phyloP scores from a whole-genome alignment of 768 basidiomycete species.

The Mycena indigotica region DNA sequence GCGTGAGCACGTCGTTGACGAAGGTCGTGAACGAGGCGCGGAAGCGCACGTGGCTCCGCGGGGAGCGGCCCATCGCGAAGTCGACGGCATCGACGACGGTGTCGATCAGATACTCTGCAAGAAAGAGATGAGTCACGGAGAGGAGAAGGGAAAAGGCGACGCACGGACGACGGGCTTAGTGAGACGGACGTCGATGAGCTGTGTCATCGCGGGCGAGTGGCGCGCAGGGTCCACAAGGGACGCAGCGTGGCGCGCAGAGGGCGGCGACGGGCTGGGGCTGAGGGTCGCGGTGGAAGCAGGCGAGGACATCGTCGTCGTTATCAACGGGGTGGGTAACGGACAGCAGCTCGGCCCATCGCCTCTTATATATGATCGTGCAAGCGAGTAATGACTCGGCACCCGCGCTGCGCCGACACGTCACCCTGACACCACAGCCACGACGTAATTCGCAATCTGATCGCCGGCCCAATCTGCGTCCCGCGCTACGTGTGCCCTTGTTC shows the following conservation, averaged over 20 bases:
- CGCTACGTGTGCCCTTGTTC: too few species aligned
- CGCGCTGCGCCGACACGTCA: too few species aligned
- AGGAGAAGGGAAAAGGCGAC: conserved; percentile 24
- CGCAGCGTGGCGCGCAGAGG: background rate
- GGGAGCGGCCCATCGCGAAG: conserved; percentile 47
- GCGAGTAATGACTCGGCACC: too few species aligned
- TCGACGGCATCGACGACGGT: conserved; percentile 48
- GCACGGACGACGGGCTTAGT: conserved; percentile 46
- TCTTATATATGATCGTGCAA: too few species aligned
- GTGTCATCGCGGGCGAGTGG: conserved; percentile 44
- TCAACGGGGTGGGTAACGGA: too few species aligned
- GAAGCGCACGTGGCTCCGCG: conserved; percentile 44
- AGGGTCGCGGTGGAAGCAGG: background rate
- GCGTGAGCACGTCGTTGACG: background rate
- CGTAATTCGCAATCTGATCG: too few species aligned
- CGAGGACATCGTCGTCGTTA: background rate
- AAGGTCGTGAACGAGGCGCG: conserved; percentile 8
- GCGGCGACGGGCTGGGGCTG: background rate
- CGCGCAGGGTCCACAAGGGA: conserved; percentile 46
- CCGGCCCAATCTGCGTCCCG: too few species aligned
- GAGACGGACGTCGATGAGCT: conserved; percentile 46
- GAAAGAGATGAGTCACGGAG: background rate
- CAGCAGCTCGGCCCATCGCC: too few species aligned
- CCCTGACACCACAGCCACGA: too few species aligned
- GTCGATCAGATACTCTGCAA: conserved; percentile 39